These are phyloP conservation scores for Limnanthes douglasii DNA, from an alignment of 345 rosid genomes.

Conservation along the genomic window DNA sequence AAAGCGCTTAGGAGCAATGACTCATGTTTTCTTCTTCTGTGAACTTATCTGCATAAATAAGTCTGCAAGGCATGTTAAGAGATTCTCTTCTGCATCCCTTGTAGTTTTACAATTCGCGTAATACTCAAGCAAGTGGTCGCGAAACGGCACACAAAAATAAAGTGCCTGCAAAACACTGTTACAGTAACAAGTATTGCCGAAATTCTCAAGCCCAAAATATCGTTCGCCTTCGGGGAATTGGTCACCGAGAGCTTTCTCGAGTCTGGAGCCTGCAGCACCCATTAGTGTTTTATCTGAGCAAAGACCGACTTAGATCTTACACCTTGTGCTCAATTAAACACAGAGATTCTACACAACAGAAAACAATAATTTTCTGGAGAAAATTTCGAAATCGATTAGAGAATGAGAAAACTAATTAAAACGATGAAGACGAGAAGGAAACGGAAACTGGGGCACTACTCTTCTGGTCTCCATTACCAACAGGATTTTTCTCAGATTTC, in stretches of 20 bases:
- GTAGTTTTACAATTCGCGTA: constrained; percentile 52
- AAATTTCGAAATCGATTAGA: no score
- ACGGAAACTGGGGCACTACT: no score
- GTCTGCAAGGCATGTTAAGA: constrained; percentile 93
- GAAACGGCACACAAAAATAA: constrained; percentile 95
- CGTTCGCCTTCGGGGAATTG: constrained; percentile 99
- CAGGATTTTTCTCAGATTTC: no score
- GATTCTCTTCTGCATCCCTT: constrained; percentile 88
- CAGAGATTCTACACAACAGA: no score
- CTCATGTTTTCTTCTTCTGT: constrained; percentile 99
- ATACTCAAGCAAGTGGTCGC: constrained; percentile 96
- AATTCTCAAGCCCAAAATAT: constrained; percentile 96
- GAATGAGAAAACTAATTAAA: no score
- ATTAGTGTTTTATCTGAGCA: no score
- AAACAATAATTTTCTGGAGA: no score
- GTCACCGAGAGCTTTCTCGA: constrained; percentile 99
- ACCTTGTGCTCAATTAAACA: no score
- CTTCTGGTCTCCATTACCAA: no score
- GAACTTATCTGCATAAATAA: constrained; percentile 94
- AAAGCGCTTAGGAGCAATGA: constrained; percentile 95
- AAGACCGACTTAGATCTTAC: no score
- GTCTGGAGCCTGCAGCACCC: constrained; percentile 99
- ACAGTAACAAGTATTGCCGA: constrained; percentile 98
- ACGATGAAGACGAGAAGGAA: no score
- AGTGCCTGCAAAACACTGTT: constrained; percentile 99